Percentiles rank a stretch among this genome's conserved stretches.
These are phyloP conservation scores for Sicyos baderoa DNA, from an alignment of 306 rosid species.

Conservation along the genomic window DNA sequence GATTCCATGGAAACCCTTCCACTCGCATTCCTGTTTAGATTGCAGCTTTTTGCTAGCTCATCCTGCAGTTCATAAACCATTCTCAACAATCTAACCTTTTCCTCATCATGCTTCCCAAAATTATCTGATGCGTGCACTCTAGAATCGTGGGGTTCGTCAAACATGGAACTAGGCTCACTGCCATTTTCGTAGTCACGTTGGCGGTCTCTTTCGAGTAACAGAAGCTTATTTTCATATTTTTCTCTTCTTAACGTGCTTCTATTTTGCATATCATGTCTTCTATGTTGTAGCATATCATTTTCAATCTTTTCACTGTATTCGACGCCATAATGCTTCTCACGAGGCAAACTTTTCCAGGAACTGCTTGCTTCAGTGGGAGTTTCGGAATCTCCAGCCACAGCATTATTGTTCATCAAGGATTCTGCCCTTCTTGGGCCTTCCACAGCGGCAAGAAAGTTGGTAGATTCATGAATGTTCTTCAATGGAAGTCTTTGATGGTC, in stretches of 20 bases:
- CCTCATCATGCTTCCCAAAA: slow-evolving; percentile 35
- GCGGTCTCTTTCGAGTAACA: slow-evolving; percentile 29
- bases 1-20: slow-evolving; percentile 31
- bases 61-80: slow-evolving; percentile 56
- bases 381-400: slow-evolving; percentile 30
- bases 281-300: slow-evolving; percentile 33
- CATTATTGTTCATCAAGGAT: slow-evolving; percentile 22
- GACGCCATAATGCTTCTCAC: slow-evolving; percentile 31
- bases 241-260: slow-evolving; percentile 37
- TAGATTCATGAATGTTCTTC: slow-evolving; percentile 19
- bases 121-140: slow-evolving; percentile 36
- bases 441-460: slow-evolving; percentile 27
- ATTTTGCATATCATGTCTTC: slow-evolving; percentile 27
- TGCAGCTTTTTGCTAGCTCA: slow-evolving; percentile 38
- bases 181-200: slow-evolving; percentile 35
- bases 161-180: slow-evolving; percentile 32
- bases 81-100: slow-evolving; percentile 49
- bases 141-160: slow-evolving; percentile 34
- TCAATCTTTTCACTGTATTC: slow-evolving; percentile 31
- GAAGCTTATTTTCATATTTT: slow-evolving; percentile 33
- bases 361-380: slow-evolving; percentile 22
- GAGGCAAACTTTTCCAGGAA: slow-evolving; percentile 28
- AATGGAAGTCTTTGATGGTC: slow-evolving; percentile 25
- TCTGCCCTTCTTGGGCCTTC: slow-evolving; percentile 38
- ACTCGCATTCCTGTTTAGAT: slow-evolving; percentile 27